phyloP scores from a whole-genome alignment of 1,284 basidiomycete genomes.

The Apiotrichum laibachii region DNA sequence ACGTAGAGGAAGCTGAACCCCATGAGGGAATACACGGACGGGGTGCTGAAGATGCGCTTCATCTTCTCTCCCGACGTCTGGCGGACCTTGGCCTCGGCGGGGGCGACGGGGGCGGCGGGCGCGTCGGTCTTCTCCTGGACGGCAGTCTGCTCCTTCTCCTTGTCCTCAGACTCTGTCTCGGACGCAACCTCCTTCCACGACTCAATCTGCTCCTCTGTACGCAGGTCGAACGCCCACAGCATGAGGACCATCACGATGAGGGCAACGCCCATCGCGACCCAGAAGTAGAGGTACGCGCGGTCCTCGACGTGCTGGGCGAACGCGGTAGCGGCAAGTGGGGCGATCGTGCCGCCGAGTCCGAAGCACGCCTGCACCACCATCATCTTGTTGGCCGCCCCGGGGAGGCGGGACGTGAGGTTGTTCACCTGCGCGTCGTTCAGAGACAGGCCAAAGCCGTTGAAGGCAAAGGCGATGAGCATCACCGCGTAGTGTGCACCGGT shows the following conservation, averaged over 20 bases:
- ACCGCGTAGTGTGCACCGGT: conserved; percentile 17
- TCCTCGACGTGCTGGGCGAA: conserved; percentile 48
- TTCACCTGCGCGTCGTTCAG: conserved; percentile 24
- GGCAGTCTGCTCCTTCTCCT: neutral
- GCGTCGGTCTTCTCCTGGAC: too few species aligned
- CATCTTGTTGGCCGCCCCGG: conserved; percentile 21
- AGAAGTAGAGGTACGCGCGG: conserved; percentile 16
- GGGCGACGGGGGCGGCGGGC: too few species aligned
- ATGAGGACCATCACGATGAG: conserved; percentile 12
- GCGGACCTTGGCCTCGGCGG: neutral
- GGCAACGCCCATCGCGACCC: conserved; percentile 19
- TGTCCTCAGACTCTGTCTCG: neutral
- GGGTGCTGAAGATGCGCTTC: conserved; percentile 19
- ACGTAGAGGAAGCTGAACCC: conserved; percentile 19
- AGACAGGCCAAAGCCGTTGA: conserved; percentile 18
- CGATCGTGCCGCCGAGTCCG: conserved; percentile 60
- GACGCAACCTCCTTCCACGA: neutral
- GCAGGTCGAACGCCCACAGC: conserved; percentile 14
- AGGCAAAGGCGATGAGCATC: conserved; percentile 15
- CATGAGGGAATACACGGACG: conserved; percentile 13
- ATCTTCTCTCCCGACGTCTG: conserved; percentile 10
- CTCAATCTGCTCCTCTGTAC: conserved; percentile 23
- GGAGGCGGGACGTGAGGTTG: conserved; percentile 21
- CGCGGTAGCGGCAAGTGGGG: conserved; percentile 64
- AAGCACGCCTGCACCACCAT: conserved; percentile 24